These are phyloP conservation scores for Nothophaeocryptopus gaeumannii DNA, from an alignment of 2,329 filamentous ascomycete genomes.

Conservation along the genomic window DNA sequence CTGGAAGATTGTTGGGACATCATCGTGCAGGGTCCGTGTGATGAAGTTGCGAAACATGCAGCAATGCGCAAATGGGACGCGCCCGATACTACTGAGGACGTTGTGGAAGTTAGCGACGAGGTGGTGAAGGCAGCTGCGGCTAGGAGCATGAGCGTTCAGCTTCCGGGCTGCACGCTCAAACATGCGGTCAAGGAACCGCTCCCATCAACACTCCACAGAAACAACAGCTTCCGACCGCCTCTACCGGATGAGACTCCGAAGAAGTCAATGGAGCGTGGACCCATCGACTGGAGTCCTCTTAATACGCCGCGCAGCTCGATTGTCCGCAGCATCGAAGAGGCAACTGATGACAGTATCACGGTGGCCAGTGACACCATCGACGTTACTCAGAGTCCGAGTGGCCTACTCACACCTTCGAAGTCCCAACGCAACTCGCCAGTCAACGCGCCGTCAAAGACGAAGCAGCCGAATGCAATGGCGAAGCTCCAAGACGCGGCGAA, in stretches of 20 bases:
- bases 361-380: slow-evolving; percentile 12
- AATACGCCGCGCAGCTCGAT: slow-evolving; percentile 18
- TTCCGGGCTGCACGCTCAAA: slow-evolving; percentile 14
- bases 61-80: slow-evolving; percentile 61
- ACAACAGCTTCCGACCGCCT: slow-evolving; percentile 34
- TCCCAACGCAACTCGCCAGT: slow-evolving; percentile 27
- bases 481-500: slow-evolving; percentile 21
- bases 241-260: slow-evolving; percentile 23
- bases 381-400: slow-evolving; percentile 3
- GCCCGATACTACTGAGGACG: slow-evolving; percentile 35
- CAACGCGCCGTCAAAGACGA: slow-evolving; percentile 12
- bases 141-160: slow-evolving; percentile 28
- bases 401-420: slow-evolving; percentile 36
- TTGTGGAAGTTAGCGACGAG: slow-evolving; percentile 46
- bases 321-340: slow-evolving; percentile 27
- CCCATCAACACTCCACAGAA: slow-evolving; percentile 24
- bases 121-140: slow-evolving; percentile 41
- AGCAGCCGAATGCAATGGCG: slow-evolving; percentile 19
- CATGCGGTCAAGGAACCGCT: slow-evolving; percentile 19
- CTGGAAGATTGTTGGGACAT: slow-evolving; percentile 93
- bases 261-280: slow-evolving; percentile 17
- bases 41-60: slow-evolving; percentile 76
- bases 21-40: slow-evolving; percentile 80
- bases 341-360: slow-evolving; percentile 23
- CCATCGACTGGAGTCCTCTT: slow-evolving; percentile 22